phyloP scores from a whole-genome alignment of 2,329 filamentous ascomycete genomes.

The Nemania serpens region DNA sequence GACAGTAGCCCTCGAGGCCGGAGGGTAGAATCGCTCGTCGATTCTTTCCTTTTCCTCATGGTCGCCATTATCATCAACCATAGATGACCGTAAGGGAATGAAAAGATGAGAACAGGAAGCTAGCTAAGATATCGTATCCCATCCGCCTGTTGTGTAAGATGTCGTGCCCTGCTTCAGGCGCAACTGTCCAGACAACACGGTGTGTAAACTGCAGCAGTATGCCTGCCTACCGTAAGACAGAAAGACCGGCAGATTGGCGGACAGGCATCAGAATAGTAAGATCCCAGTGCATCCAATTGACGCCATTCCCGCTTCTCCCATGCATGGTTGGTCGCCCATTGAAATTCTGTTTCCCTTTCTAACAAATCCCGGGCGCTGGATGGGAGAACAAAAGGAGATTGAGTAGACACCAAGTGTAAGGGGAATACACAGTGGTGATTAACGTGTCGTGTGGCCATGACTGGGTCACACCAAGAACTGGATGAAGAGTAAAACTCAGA shows the following conservation, averaged over 20 bases:
- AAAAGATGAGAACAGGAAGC: background rate
- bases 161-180: background rate
- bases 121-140: slow-evolving; percentile 8
- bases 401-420: no score
- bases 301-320: background rate
- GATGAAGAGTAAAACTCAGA: background rate
- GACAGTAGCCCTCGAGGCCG: slow-evolving; percentile 7
- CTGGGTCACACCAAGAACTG: slow-evolving; percentile 6
- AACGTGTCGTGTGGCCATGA: slow-evolving; percentile 22
- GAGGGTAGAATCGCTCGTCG: slow-evolving; percentile 21
- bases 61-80: background rate
- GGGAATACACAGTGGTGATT: slow-evolving; percentile 37
- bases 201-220: background rate
- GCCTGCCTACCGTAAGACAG: slow-evolving; percentile 1
- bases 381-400: slow-evolving; percentile 23
- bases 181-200: slow-evolving; percentile 12
- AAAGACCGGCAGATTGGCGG: slow-evolving; percentile 1
- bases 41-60: background rate
- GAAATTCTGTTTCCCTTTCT: background rate
- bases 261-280: background rate
- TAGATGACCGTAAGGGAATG: background rate
- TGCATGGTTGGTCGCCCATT: slow-evolving; percentile 7
- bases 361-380: slow-evolving; percentile 15
- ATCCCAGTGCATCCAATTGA: slow-evolving; percentile 7
- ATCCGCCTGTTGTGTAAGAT: background rate